These are phyloP conservation scores for Kernera saxatilis DNA, from an alignment of 345 rosid species.

Conservation along the genomic window DNA sequence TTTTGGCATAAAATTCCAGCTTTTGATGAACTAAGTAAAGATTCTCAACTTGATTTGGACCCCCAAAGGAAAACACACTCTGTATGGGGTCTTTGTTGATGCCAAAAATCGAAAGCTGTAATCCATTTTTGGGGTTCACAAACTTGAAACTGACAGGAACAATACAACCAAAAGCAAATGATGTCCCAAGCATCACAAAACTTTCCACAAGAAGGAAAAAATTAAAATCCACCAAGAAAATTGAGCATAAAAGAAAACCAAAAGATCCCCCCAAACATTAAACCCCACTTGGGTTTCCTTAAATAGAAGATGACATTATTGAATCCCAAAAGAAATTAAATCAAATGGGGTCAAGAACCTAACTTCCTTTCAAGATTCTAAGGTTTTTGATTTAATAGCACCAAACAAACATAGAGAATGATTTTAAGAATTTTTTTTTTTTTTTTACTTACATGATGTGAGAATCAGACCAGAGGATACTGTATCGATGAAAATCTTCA, in stretches of 20 bases:
- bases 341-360: slow-evolving; percentile 19
- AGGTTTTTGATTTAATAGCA: not conserved
- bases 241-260: not conserved
- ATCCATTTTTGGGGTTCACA: slow-evolving; percentile 26
- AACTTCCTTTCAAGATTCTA: slow-evolving; percentile 7
- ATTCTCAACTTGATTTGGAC: slow-evolving; percentile 26
- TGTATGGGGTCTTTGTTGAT: slow-evolving; percentile 10
- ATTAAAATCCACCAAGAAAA: slow-evolving; percentile 10
- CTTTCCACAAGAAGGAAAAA: slow-evolving; percentile 21
- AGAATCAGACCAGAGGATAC: slow-evolving; percentile 90
- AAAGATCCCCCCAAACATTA: slow-evolving; percentile 10
- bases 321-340: not conserved
- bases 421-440: not conserved
- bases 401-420: slow-evolving; percentile 5
- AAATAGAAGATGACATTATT: slow-evolving; percentile 17
- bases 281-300: slow-evolving; percentile 27
- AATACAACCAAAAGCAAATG: slow-evolving; percentile 24
- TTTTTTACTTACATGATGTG: slow-evolving; percentile 65
- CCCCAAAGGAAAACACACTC: slow-evolving; percentile 3
- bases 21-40: slow-evolving; percentile 20
- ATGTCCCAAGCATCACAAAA: slow-evolving; percentile 29
- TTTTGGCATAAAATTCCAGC: not conserved
- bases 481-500: slow-evolving; percentile 89
- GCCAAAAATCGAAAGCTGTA: slow-evolving; percentile 25
- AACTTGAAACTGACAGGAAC: slow-evolving; percentile 17